Conservation (phyloP, 495 filamentous ascomycete species). For the Penicillium waksmanii region DNA sequence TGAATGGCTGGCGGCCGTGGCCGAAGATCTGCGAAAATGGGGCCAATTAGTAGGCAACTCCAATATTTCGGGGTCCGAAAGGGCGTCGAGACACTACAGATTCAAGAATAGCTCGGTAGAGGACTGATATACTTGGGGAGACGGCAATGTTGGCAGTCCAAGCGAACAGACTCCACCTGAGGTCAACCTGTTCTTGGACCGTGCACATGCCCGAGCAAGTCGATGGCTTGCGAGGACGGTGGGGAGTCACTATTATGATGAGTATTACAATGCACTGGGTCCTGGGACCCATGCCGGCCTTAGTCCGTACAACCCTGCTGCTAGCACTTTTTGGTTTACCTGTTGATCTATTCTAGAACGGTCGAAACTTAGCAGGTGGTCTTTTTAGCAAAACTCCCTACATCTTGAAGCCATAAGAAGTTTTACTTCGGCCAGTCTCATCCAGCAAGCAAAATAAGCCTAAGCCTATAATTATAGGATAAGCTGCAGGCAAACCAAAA, state of each 20-base stretch:
- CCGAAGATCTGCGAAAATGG: background rate
- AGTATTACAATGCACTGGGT: background rate
- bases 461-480: no score
- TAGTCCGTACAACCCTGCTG: no score
- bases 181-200: background rate
- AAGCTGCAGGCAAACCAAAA: no score
- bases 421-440: no score
- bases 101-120: background rate
- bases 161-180: background rate
- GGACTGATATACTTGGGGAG: background rate
- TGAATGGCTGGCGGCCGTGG: no score
- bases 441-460: no score
- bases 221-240: background rate
- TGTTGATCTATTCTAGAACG: no score
- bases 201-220: background rate
- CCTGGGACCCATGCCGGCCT: no score
- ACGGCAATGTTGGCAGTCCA: background rate
- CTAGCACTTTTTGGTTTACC: no score
- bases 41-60: background rate
- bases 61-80: conserved; percentile 1
- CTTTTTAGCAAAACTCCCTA: no score
- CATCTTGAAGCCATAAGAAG: no score
- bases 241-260: background rate
- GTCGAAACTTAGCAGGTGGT: no score
- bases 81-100: background rate